These are phyloP conservation scores for Aaosphaeria pasadenensis DNA, from an alignment of 2,329 filamentous ascomycete species.

Conservation along the genomic window DNA sequence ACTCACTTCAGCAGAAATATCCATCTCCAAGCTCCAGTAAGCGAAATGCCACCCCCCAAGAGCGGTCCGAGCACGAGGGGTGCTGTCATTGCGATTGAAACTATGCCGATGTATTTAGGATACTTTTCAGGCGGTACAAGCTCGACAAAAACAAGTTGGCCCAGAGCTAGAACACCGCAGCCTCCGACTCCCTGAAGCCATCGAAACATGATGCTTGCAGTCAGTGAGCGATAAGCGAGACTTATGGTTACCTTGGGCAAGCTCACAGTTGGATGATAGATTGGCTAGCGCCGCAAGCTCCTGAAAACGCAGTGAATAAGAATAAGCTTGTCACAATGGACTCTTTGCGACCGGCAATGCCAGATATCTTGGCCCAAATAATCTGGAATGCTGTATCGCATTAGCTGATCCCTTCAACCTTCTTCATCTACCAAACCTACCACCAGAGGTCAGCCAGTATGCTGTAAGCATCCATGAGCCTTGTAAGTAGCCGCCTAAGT, in stretches of 20 bases:
- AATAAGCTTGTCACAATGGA: slow-evolving; percentile 17
- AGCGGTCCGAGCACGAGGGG: slow-evolving; percentile 7
- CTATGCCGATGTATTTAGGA: slow-evolving; percentile 1
- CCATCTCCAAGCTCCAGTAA: slow-evolving; percentile 9
- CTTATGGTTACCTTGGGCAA: not conserved
- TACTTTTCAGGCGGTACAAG: slow-evolving; percentile 12
- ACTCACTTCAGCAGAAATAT: slow-evolving; percentile 14
- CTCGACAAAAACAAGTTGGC: slow-evolving; percentile 23
- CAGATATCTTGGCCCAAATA: slow-evolving; percentile 30
- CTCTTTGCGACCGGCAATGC: slow-evolving; percentile 27
- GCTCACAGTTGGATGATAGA: slow-evolving; percentile 23
- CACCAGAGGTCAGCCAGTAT: slow-evolving; percentile 2
- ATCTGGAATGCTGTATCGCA: slow-evolving; percentile 8
- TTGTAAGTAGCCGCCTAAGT: slow-evolving; percentile 1
- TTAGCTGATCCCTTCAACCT: not conserved
- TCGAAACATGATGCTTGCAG: slow-evolving; percentile 21
- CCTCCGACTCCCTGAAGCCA: slow-evolving; percentile 30
- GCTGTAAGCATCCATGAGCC: slow-evolving; percentile 2
- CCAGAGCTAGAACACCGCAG: slow-evolving; percentile 23
- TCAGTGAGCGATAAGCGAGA: not conserved
- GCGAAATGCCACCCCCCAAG: slow-evolving; percentile 9
- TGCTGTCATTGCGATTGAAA: slow-evolving; percentile 4
- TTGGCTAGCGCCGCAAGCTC: slow-evolving; percentile 25
- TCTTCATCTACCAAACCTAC: not conserved
- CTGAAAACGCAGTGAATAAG: slow-evolving; percentile 26